A percentile compares a stretch with the other conserved stretches of the same genome.
Conservation (phyloP, 2,329 filamentous ascomycete genomes). For the Colletotrichum sp. region DNA sequence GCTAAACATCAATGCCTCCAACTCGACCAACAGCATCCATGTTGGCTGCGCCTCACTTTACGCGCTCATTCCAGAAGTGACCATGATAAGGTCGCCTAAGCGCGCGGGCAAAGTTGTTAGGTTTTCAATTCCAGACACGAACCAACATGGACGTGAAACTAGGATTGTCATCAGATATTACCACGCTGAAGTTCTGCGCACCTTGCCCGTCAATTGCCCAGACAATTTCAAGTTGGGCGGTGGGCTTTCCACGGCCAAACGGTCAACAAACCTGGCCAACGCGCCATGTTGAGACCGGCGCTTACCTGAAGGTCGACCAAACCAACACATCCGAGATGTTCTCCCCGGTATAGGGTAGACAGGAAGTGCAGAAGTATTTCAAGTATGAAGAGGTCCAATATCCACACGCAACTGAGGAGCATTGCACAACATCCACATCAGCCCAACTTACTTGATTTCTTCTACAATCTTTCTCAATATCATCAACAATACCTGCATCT, state of each 20-base stretch:
- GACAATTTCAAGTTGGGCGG: background rate
- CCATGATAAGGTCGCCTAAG: background rate
- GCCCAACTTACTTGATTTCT: background rate
- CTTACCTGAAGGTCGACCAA: background rate
- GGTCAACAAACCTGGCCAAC: background rate
- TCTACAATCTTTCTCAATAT: background rate
- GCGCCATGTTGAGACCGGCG: background rate
- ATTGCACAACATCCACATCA: background rate
- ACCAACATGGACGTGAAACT: background rate
- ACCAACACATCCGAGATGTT: background rate
- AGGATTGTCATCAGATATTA: background rate
- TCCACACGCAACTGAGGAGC: background rate
- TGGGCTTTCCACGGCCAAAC: background rate
- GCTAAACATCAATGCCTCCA: background rate
- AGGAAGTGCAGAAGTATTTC: background rate
- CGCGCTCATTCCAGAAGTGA: background rate
- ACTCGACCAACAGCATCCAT: background rate
- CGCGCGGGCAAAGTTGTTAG: background rate
- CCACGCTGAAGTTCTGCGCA: background rate
- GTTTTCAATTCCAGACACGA: background rate
- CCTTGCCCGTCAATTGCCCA: background rate
- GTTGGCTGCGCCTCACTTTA: background rate
- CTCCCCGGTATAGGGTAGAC: background rate
- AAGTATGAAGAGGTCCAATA: background rate
- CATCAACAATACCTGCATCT: background rate